These are phyloP conservation scores for Beta vulgaris DNA, from an alignment of 148 eudicot species.

Conservation along the genomic window DNA sequence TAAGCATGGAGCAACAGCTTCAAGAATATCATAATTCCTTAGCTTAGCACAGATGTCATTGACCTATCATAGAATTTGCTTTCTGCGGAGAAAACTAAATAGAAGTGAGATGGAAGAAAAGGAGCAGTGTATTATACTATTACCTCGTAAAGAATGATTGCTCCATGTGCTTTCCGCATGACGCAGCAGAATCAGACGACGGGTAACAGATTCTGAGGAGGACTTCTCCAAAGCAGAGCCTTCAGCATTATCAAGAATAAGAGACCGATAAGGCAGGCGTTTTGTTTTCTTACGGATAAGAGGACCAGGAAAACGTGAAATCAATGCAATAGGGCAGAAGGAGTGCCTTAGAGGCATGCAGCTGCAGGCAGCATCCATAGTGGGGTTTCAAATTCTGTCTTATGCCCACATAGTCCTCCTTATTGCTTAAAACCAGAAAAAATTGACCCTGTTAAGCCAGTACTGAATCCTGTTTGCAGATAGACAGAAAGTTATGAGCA, in stretches of 20 bases:
- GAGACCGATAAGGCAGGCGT: conserved; percentile 22
- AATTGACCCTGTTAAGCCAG: not conserved
- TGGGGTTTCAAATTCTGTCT: conserved; percentile 10
- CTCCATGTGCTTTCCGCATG: conserved; percentile 75
- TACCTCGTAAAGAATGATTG: conserved; percentile 62
- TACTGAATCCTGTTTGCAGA: conserved; percentile 3
- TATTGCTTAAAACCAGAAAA: not conserved
- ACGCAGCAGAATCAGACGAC: conserved; percentile 75
- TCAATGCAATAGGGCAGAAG: conserved; percentile 4
- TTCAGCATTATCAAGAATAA: conserved; percentile 32
- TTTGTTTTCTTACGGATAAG: conserved; percentile 4
- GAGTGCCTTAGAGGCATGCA: conserved; percentile 19
- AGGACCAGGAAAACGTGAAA: conserved; percentile 19
- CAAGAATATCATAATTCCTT: not conserved
- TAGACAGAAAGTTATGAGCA: not conserved
- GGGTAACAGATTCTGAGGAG: conserved; percentile 33
- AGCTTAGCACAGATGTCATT: not conserved
- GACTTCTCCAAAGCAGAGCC: conserved; percentile 27
- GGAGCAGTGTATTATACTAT: not conserved
- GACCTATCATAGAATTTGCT: not conserved
- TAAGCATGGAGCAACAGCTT: not conserved
- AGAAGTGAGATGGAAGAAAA: not conserved
- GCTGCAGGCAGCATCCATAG: conserved; percentile 26
- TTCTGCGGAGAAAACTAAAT: not conserved
- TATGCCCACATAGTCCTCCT: conserved; percentile 23